phyloP scores from a whole-genome alignment of 768 basidiomycete species.

The Daedaleopsis sinensis region DNA sequence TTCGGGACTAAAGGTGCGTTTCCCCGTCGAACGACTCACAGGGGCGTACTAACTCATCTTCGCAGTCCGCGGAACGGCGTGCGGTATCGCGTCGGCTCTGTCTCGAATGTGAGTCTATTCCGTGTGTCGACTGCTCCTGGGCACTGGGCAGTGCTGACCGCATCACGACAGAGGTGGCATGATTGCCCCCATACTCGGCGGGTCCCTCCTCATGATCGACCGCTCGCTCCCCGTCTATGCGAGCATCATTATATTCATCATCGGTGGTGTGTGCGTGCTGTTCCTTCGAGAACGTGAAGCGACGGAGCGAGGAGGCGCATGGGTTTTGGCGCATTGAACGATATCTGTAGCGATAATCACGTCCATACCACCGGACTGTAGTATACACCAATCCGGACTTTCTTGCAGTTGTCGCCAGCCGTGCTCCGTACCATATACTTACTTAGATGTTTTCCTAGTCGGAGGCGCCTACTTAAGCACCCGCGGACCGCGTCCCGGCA shows the following conservation, averaged over 20 bases:
- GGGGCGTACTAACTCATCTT: neutral
- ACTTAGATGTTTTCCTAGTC: too few relatives aligned
- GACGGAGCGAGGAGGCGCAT: slow-evolving; percentile 31
- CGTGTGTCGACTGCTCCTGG: neutral
- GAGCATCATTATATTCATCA: slow-evolving; percentile 65
- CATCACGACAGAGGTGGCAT: slow-evolving; percentile 70
- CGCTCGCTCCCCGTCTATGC: slow-evolving; percentile 76
- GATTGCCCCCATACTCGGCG: slow-evolving; percentile 83
- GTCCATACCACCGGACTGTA: too few relatives aligned
- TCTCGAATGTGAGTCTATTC: slow-evolving; percentile 69
- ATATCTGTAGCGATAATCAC: too few relatives aligned
- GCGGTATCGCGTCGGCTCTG: slow-evolving; percentile 84
- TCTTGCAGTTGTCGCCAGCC: too few relatives aligned
- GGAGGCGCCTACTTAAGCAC: too few relatives aligned
- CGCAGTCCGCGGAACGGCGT: slow-evolving; percentile 82
- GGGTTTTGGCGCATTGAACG: slow-evolving; percentile 24
- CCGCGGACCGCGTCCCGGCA: too few relatives aligned
- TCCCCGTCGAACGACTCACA: neutral
- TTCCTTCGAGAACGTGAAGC: slow-evolving; percentile 56
- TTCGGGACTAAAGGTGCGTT: slow-evolving; percentile 73
- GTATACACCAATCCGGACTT: too few relatives aligned
- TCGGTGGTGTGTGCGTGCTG: slow-evolving; percentile 66
- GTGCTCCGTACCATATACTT: too few relatives aligned
- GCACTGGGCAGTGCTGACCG: neutral
- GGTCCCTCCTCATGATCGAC: slow-evolving; percentile 66